Conservation (phyloP, 192 early-diverging fungal genomes). For the Nowakowskiella sp. region DNA sequence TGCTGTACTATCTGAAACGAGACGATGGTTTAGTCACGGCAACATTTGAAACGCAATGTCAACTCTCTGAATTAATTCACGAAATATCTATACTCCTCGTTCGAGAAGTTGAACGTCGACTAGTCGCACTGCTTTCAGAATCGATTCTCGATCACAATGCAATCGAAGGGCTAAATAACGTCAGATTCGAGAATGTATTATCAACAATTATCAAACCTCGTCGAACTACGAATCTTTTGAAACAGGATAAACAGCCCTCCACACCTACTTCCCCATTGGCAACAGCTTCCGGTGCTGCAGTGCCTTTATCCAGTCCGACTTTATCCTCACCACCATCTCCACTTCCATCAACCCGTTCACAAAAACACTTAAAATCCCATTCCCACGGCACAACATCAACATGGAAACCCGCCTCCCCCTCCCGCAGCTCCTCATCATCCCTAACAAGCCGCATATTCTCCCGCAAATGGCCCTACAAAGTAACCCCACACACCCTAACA, state of each 20-base stretch:
- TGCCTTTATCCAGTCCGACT: no score
- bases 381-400: not conserved
- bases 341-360: not conserved
- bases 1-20: slow-evolving; percentile 81
- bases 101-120: not conserved
- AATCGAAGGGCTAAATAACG: slow-evolving; percentile 28
- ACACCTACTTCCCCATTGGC: not conserved
- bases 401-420: not conserved
- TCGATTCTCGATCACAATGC: slow-evolving; percentile 33
- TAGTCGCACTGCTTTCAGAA: slow-evolving; percentile 6
- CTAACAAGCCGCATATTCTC: not conserved
- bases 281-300: not conserved
- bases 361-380: not conserved
- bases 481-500: slow-evolving; percentile 65
- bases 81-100: slow-evolving; percentile 30
- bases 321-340: not conserved
- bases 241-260: not conserved
- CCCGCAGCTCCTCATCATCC: not conserved
- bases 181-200: not conserved
- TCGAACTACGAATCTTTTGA: not conserved
- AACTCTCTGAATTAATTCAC: slow-evolving; percentile 72
- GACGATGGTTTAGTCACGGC: slow-evolving; percentile 65
- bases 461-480: slow-evolving; percentile 9
- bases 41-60: slow-evolving; percentile 64
- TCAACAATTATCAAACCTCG: not conserved